phyloP scores from a whole-genome alignment of 352 stramenopile species.

The Pythium myriotylum region DNA sequence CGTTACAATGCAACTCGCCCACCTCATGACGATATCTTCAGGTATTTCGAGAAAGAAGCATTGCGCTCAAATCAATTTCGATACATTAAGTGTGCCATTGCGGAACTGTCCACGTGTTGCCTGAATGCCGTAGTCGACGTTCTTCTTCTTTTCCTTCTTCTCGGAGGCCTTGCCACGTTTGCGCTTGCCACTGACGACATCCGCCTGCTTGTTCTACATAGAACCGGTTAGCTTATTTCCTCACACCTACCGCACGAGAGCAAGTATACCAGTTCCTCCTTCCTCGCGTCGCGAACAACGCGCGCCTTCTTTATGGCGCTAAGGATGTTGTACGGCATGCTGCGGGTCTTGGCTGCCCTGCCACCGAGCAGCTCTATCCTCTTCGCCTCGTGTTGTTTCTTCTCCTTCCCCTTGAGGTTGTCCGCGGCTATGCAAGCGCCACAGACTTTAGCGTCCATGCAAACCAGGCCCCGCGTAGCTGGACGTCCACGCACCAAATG shows the following conservation, averaged over 20 bases:
- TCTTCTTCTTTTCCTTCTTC: slow-evolving; percentile 63
- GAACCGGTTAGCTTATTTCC: neutral
- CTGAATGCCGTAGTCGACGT: slow-evolving; percentile 73
- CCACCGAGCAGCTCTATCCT: slow-evolving; percentile 72
- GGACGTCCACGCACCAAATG: slow-evolving; percentile 50
- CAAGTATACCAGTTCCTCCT: slow-evolving; percentile 51
- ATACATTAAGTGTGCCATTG: slow-evolving; percentile 73
- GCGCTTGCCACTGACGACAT: slow-evolving; percentile 72
- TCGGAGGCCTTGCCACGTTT: slow-evolving; percentile 46
- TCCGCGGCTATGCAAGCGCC: slow-evolving; percentile 29
- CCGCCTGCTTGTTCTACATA: slow-evolving; percentile 60
- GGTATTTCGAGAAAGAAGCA: too few species aligned
- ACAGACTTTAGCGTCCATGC: neutral
- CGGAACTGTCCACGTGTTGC: slow-evolving; percentile 77
- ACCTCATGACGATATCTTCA: too few species aligned
- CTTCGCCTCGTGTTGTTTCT: slow-evolving; percentile 73
- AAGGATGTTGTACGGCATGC: slow-evolving; percentile 73
- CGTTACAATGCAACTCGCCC: too few species aligned
- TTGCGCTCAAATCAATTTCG: slow-evolving; percentile 15
- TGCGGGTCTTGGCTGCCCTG: slow-evolving; percentile 57
- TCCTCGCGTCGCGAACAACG: slow-evolving; percentile 47
- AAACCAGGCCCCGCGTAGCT: neutral
- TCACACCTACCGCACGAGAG: too few species aligned
- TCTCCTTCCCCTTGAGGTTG: slow-evolving; percentile 78
- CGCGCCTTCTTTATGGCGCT: slow-evolving; percentile 74